These are phyloP conservation scores for Sporothrix sp. DNA, from an alignment of 2,329 filamentous ascomycete genomes.

Conservation along the genomic window DNA sequence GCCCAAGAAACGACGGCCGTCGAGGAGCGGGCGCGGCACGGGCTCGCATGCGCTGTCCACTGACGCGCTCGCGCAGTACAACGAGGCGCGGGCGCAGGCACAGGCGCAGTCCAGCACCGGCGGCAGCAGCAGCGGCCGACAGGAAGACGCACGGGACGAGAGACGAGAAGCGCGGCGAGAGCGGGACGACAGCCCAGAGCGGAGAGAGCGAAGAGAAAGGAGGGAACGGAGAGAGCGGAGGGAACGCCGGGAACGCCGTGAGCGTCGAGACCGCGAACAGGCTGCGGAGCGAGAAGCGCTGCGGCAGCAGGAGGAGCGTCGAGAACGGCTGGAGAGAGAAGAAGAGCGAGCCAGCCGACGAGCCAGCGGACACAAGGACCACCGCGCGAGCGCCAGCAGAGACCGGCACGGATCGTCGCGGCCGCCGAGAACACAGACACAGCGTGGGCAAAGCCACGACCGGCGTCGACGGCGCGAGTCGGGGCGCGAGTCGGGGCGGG, in stretches of 20 bases:
- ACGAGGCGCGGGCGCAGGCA: constrained; percentile 13
- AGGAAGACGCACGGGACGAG: constrained; percentile 29
- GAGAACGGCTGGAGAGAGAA: constrained; percentile 2
- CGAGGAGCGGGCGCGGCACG: constrained; percentile 11
- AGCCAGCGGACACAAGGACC: constrained; percentile 10
- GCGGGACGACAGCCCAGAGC: constrained; percentile 20
- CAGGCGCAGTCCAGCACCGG: neutral
- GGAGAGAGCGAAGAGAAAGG: neutral
- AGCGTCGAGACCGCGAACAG: constrained; percentile 7
- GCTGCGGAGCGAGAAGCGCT: constrained; percentile 12
- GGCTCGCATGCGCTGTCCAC: constrained; percentile 20
- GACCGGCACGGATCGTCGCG: neutral
- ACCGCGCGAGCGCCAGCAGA: neutral
- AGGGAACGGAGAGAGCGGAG: neutral
- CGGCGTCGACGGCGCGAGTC: constrained; percentile 26
- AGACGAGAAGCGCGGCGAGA: constrained; percentile 19
- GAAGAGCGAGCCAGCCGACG: neutral
- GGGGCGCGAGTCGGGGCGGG: constrained; percentile 9
- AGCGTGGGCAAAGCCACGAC: constrained; percentile 23
- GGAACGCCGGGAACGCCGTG: constrained; percentile 15
- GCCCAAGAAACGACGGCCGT: constrained; percentile 17
- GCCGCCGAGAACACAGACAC: neutral
- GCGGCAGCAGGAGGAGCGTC: constrained; percentile 9
- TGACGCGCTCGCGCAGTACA: constrained; percentile 22
- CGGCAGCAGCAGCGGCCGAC: neutral